These are phyloP conservation scores for Paramecium bursaria DNA, from an alignment of 73 alveolate species.

Conservation along the genomic window DNA sequence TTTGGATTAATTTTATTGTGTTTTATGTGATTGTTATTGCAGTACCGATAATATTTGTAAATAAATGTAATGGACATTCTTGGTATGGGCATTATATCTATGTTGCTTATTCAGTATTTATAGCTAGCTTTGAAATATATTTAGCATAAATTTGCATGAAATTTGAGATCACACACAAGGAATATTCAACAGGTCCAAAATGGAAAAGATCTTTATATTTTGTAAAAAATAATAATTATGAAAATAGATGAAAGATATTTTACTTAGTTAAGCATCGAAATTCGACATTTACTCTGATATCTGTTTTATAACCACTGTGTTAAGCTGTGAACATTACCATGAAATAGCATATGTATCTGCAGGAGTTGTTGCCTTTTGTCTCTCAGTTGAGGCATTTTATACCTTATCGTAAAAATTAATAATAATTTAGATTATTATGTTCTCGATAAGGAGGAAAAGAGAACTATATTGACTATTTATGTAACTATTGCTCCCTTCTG, in stretches of 20 bases:
- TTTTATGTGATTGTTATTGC: slow-evolving; percentile 18
- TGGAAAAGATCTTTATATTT: slow-evolving; percentile 21
- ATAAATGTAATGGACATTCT: slow-evolving; percentile 16
- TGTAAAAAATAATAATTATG: neutral
- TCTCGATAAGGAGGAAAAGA: slow-evolving; percentile 50
- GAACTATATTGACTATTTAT: slow-evolving; percentile 46
- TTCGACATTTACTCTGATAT: slow-evolving; percentile 53
- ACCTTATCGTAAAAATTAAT: too few species aligned
- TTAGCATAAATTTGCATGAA: slow-evolving; percentile 3
- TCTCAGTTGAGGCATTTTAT: neutral
- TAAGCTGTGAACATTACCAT: slow-evolving; percentile 14
- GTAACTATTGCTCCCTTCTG: slow-evolving; percentile 55
- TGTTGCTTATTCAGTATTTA: neutral
- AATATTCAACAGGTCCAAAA: slow-evolving; percentile 40
- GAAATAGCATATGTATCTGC: slow-evolving; percentile 18
- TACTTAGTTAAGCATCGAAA: slow-evolving; percentile 17
- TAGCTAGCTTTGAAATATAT: neutral
- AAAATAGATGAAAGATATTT: neutral
- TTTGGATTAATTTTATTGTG: slow-evolving; percentile 44
- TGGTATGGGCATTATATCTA: slow-evolving; percentile 57
- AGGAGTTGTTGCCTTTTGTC: neutral
- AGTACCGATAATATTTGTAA: slow-evolving; percentile 20
- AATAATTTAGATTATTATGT: neutral
- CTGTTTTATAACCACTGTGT: slow-evolving; percentile 52
- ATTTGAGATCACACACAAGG: slow-evolving; percentile 16